Conservation (phyloP, 352 stramenopile genomes). For the Bremia lactucae region DNA sequence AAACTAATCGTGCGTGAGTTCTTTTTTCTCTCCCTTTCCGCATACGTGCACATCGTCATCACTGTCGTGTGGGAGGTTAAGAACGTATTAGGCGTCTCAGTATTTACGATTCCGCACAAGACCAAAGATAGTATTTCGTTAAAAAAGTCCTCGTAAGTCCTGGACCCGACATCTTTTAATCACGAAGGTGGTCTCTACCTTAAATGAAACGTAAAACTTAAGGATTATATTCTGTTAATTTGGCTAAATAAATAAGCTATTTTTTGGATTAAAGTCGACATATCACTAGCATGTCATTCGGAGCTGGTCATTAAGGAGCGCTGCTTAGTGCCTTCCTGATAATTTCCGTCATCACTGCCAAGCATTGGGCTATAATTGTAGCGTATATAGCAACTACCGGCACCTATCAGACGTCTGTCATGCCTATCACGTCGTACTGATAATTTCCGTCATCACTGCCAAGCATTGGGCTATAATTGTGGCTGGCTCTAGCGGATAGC, state of each 20-base stretch:
- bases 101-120: slow-evolving; percentile 69
- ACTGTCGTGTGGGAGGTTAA: slow-evolving; percentile 83
- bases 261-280: no score
- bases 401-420: slow-evolving; percentile 87
- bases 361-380: slow-evolving; percentile 88
- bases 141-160: no score
- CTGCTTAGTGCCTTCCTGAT: slow-evolving; percentile 10
- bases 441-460: slow-evolving; percentile 7
- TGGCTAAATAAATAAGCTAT: no score
- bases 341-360: slow-evolving; percentile 10
- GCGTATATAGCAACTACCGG: slow-evolving; percentile 88
- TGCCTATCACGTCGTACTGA: slow-evolving; percentile 83
- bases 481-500: slow-evolving; percentile 71
- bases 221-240: no score
- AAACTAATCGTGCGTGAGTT: slow-evolving; percentile 79
- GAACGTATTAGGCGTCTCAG: slow-evolving; percentile 66
- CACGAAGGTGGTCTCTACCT: no score
- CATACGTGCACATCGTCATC: slow-evolving; percentile 82
- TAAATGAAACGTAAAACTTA: no score
- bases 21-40: slow-evolving; percentile 78
- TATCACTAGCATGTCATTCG: no score
- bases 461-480: slow-evolving; percentile 89
- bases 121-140: no score
- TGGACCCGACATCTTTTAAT: no score
- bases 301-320: not conserved